Conservation (phyloP, 2,329 filamentous ascomycete genomes). For the Fusarium piperis region DNA sequence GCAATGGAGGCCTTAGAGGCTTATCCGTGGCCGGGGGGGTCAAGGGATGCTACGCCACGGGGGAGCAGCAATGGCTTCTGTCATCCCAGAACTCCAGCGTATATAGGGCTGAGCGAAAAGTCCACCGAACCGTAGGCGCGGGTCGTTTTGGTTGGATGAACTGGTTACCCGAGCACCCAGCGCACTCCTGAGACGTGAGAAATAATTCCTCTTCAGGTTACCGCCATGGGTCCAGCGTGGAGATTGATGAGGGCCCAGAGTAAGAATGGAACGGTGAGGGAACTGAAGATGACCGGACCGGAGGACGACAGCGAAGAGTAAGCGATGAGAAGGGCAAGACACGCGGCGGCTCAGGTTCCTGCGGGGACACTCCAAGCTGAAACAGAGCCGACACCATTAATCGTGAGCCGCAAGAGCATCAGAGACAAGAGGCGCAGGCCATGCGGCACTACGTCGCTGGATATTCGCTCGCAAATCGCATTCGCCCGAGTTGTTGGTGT, state of each 20-base stretch:
- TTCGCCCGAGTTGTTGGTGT: conserved; percentile 8
- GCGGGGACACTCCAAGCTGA: conserved; percentile 19
- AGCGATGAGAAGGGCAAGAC: conserved; percentile 13
- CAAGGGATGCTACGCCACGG: conserved; percentile 40
- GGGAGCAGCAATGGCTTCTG: conserved; percentile 34
- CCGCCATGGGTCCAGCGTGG: conserved; percentile 28
- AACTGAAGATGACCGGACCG: not conserved
- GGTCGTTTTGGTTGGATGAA: conserved; percentile 26
- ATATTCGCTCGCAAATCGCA: conserved; percentile 7
- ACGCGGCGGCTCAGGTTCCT: conserved; percentile 15
- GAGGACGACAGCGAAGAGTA: not conserved
- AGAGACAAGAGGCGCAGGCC: conserved; percentile 31
- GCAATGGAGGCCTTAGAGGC: conserved; percentile 41
- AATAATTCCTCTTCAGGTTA: conserved; percentile 28
- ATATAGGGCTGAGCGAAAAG: conserved; percentile 41
- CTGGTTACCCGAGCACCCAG: conserved; percentile 13
- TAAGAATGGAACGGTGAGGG: conserved; percentile 17
- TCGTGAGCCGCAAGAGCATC: conserved; percentile 25
- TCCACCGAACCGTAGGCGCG: conserved; percentile 26
- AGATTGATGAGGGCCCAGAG: conserved; percentile 10
- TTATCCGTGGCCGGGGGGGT: conserved; percentile 34
- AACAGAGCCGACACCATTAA: conserved; percentile 11
- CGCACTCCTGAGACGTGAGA: conserved; percentile 22
- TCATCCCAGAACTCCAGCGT: conserved; percentile 22
- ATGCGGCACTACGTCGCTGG: conserved; percentile 15